These are phyloP conservation scores for Saprolegnia diclina DNA, from an alignment of 352 stramenopile genomes.

Conservation along the genomic window DNA sequence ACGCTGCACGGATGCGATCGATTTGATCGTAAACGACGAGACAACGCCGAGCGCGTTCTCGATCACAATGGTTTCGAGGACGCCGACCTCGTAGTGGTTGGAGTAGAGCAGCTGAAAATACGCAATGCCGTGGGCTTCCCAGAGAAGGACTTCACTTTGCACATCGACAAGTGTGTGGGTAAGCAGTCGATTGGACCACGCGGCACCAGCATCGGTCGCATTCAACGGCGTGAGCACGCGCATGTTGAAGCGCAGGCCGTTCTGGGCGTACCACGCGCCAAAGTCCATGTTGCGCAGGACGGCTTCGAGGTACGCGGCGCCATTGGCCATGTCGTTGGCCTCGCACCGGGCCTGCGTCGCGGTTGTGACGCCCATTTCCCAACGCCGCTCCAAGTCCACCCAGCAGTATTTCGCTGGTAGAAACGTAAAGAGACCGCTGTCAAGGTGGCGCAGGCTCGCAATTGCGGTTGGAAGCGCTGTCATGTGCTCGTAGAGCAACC, in stretches of 20 bases:
- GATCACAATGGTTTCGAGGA: neutral
- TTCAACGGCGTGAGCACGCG: neutral
- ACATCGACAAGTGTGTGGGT: neutral
- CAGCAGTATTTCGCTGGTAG: constrained; percentile 5
- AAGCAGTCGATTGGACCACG: neutral
- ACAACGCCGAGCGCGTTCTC: neutral
- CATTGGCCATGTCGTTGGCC: neutral
- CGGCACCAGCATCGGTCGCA: neutral
- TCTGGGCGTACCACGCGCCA: neutral
- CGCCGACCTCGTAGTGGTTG: constrained; percentile 3
- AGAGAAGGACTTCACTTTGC: neutral
- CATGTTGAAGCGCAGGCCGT: neutral
- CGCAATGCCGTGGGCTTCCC: neutral
- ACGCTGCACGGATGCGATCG: neutral
- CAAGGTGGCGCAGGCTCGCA: neutral
- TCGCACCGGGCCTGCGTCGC: neutral
- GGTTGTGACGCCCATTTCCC: constrained; percentile 1
- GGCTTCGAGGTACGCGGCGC: neutral
- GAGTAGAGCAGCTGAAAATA: neutral
- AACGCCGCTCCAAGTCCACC: constrained; percentile 4
- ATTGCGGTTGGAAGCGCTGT: neutral
- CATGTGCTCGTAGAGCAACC: neutral
- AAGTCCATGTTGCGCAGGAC: neutral
- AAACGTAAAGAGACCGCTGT: neutral
- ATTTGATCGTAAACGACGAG: neutral